phyloP scores from a whole-genome alignment of 768 basidiomycete genomes.

The Coprinellus micaceus region DNA sequence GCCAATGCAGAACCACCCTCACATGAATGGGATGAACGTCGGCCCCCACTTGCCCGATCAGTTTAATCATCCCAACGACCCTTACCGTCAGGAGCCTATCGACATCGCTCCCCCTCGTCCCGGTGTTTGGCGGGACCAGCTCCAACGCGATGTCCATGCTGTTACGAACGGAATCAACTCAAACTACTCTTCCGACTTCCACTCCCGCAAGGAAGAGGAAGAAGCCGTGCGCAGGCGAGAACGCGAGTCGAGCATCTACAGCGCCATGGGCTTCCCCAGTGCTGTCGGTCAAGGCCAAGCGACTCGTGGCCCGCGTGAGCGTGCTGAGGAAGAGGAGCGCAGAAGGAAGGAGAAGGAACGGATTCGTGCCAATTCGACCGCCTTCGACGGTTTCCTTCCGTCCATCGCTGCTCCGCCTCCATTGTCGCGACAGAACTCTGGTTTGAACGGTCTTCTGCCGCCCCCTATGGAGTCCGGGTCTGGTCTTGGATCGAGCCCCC shows the following conservation, averaged over 20 bases:
- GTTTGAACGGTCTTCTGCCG: constrained; percentile 18
- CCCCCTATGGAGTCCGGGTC: constrained; percentile 16
- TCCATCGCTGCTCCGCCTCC: constrained; percentile 28
- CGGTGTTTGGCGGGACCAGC: constrained; percentile 14
- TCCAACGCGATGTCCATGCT: constrained; percentile 12
- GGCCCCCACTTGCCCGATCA: constrained; percentile 3
- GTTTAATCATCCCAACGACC: constrained; percentile 7
- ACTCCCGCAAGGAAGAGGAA: constrained; percentile 28
- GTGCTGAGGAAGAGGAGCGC: constrained; percentile 58
- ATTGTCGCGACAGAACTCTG: constrained; percentile 38
- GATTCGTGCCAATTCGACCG: constrained; percentile 39
- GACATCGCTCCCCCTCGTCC: constrained; percentile 7
- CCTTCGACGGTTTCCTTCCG: constrained; percentile 78
- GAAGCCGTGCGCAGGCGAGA: constrained; percentile 46
- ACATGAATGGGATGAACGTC: not conserved
- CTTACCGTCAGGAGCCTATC: constrained; percentile 11
- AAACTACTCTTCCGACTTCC: constrained; percentile 9
- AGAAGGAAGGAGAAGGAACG: constrained; percentile 52
- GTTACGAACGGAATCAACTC: constrained; percentile 8
- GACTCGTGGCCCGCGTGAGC: constrained; percentile 57
- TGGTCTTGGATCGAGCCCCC: constrained; percentile 20
- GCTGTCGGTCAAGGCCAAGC: constrained; percentile 20
- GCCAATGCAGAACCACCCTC: constrained; percentile 17
- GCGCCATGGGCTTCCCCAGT: constrained; percentile 34
- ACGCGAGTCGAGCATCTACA: constrained; percentile 27